Evolutionary conservation across 73 alveolate genomes (phyloP), one percentile per base, ranked within the genome.

Genomic region (Paramecium pentaurelia): DNA sequence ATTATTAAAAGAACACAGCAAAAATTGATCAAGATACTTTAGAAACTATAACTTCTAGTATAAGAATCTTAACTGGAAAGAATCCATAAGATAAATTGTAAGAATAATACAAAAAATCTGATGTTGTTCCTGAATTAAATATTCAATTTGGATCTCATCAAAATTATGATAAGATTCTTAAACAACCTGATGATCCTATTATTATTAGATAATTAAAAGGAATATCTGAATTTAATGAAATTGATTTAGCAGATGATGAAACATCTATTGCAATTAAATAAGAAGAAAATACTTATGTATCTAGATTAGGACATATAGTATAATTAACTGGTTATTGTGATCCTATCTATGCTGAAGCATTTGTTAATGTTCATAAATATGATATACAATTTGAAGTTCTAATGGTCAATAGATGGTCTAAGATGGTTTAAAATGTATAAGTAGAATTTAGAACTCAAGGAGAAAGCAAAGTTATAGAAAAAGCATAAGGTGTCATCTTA

Each of bases 301-400:
- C 86, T 25, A 92, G 85, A 42, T 34, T 80, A 11, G 93, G 70
- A 77, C 88, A 92, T 27, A 70, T 95, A 71, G 94, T 86, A 75
- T 38, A 60, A 90, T 93, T 98, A 58, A 96, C 99, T 10, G 99
- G 99, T 2, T 95, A 96, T 58, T 96, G 98, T 64, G 99, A 98
- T 94, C 98, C 98, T 0, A 93, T 98, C 36, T 98, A 96, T 90
- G 98, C 97, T 4, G 99, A 98, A 95, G 96, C 98, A 42, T 93
- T 86, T 42, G 95, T 98, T 28, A 96, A 96, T 85, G 96, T 97
- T 60, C 98, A 95, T 89, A 96, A 96, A 54, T 97, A 95, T 93
- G 99, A 98, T 91, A 92, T 98, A 44, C 88, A 95, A 77, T 94
- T 97, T 42, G 98, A 97, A 91, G 94, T 97, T 37, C 88, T 95